These are phyloP conservation scores for Suillus spraguei DNA, from an alignment of 768 basidiomycete genomes.

Conservation along the genomic window DNA sequence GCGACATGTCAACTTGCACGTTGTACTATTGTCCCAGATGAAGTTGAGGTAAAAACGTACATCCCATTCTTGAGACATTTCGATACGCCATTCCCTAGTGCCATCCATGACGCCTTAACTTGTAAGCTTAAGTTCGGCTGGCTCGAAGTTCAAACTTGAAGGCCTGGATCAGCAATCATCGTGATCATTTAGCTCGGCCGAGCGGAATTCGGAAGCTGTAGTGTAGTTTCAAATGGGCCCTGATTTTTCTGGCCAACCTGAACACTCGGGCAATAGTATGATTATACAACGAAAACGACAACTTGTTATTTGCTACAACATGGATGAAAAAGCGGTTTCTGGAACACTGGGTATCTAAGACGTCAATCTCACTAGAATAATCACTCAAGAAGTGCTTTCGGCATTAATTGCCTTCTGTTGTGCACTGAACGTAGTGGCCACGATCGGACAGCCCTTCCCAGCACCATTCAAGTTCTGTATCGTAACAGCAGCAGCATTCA, in stretches of 20 bases:
- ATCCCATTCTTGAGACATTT: constrained; percentile 32
- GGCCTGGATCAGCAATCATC: too few species aligned
- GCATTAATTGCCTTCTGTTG: constrained; percentile 26
- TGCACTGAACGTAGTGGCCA: constrained; percentile 63
- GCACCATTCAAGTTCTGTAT: constrained; percentile 72
- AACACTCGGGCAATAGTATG: neutral
- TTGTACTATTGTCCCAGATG: neutral
- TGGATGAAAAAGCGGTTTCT: neutral
- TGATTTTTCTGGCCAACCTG: neutral
- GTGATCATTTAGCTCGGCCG: neutral
- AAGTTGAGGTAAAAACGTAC: constrained; percentile 20
- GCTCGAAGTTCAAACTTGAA: too few species aligned
- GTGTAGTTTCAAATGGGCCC: too few species aligned
- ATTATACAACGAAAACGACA: neutral
- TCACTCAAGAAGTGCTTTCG: constrained; percentile 16
- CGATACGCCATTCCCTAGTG: constrained; percentile 22
- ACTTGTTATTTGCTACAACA: neutral
- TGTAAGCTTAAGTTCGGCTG: too few species aligned
- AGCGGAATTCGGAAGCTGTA: neutral
- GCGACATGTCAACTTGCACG: neutral
- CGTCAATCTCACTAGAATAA: neutral
- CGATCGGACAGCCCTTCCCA: constrained; percentile 67
- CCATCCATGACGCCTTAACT: too few species aligned
- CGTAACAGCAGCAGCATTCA: constrained; percentile 61
- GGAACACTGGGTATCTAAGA: neutral